phyloP scores from a whole-genome alignment of 805 yeast genomes.

The Metschnikowia vanudenii region DNA sequence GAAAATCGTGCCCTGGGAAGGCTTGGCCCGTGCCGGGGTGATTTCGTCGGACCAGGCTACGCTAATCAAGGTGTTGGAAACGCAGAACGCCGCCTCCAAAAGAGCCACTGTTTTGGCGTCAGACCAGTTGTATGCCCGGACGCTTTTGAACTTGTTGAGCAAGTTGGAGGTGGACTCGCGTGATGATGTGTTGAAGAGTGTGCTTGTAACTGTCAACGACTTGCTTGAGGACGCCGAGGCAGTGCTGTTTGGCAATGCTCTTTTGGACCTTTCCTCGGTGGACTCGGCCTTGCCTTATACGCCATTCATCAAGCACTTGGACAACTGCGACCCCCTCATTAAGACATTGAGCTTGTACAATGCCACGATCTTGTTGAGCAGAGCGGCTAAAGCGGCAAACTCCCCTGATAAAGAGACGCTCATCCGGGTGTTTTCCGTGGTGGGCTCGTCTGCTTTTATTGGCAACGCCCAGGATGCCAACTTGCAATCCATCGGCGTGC shows the following conservation, averaged over 20 bases:
- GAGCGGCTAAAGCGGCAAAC: constrained; percentile 18
- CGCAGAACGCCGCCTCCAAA: constrained; percentile 44
- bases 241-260: constrained; percentile 34
- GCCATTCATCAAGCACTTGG: constrained; percentile 53
- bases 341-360: constrained; percentile 55
- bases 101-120: constrained; percentile 42
- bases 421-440: constrained; percentile 37
- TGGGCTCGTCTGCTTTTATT: constrained; percentile 30
- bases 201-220: constrained; percentile 62
- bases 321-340: constrained; percentile 54
- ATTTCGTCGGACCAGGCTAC: constrained; percentile 68
- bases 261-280: constrained; percentile 42
- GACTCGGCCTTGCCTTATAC: constrained; percentile 50
- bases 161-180: constrained; percentile 45
- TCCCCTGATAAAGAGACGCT: constrained; percentile 37
- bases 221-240: constrained; percentile 41
- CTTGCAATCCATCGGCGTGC: constrained; percentile 58
- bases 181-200: constrained; percentile 65
- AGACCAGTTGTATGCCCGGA: constrained; percentile 51
- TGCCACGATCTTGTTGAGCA: constrained; percentile 47
- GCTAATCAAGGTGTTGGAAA: constrained; percentile 52
- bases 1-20: constrained; percentile 90
- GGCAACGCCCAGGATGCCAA: constrained; percentile 39
- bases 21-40: constrained; percentile 71
- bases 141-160: constrained; percentile 53